A percentile compares a stretch with the other conserved stretches of the same genome.
Conservation (phyloP, 176 grass and related monocot species). For the Puccinellia tenuiflora region DNA sequence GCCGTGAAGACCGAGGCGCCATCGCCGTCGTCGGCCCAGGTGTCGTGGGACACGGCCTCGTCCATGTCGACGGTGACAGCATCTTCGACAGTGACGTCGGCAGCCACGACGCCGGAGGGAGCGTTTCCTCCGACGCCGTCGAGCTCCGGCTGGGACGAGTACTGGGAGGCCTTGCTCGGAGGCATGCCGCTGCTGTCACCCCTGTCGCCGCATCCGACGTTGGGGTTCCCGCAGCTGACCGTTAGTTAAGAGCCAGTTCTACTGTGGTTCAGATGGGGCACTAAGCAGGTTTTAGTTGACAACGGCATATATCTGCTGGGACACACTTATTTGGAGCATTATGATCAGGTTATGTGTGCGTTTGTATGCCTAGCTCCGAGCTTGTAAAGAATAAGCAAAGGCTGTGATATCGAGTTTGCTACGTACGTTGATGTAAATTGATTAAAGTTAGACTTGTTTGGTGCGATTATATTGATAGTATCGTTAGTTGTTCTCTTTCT, state of each 20-base stretch:
- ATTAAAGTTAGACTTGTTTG: neutral
- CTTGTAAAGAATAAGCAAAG: conserved; percentile 21
- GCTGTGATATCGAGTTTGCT: neutral
- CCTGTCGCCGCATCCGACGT: conserved; percentile 31
- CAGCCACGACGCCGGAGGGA: neutral
- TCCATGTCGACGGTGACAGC: conserved; percentile 1
- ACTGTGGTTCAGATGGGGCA: neutral
- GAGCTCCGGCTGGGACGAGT: conserved; percentile 25
- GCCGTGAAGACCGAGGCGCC: conserved; percentile 3
- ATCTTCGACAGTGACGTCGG: conserved; percentile 27
- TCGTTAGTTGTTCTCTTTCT: neutral
- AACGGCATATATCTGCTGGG: neutral
- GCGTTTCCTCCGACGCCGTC: conserved; percentile 30
- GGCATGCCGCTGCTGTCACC: conserved; percentile 44
- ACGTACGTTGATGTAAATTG: conserved; percentile 1
- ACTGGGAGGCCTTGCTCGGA: conserved; percentile 40
- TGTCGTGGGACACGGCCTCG: neutral
- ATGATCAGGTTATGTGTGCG: neutral
- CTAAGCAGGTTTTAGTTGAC: neutral
- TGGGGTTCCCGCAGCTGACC: conserved; percentile 39
- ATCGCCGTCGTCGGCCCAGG: neutral
- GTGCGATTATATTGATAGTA: neutral
- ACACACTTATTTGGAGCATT: neutral
- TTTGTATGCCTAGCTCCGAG: too few species aligned
- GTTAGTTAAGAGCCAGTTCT: conserved; percentile 20